Conservation (phyloP, 2,329 filamentous ascomycete species). For the Aspergillus cejpii region DNA sequence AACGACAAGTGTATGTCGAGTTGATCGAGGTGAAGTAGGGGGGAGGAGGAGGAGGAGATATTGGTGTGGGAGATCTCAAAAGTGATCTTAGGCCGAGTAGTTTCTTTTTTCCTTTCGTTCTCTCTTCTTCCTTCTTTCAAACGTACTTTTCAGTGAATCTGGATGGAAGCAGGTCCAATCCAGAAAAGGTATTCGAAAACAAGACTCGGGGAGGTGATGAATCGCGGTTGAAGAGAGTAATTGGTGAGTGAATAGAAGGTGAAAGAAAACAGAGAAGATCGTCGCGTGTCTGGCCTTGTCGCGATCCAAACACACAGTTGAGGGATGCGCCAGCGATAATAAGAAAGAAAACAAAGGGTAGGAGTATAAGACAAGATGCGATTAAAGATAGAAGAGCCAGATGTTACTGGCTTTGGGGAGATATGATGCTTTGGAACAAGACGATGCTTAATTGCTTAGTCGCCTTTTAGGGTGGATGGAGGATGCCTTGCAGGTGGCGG, state of each 20-base stretch:
- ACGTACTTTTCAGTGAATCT: constrained; percentile 19
- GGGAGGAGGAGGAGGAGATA: constrained; percentile 10
- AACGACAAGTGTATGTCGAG: constrained; percentile 12
- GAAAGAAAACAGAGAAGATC: constrained; percentile 10
- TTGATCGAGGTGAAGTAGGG: constrained; percentile 12
- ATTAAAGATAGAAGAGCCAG: neutral
- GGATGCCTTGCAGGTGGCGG: constrained; percentile 37
- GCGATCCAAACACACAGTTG: constrained; percentile 5
- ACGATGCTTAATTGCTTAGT: constrained; percentile 39
- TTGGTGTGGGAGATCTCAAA: constrained; percentile 10
- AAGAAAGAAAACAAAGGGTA: neutral
- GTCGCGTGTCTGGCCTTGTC: constrained; percentile 5
- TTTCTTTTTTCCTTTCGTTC: constrained; percentile 4
- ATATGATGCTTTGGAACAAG: constrained; percentile 13
- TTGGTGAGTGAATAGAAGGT: neutral
- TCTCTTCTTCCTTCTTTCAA: constrained; percentile 9
- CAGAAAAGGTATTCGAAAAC: constrained; percentile 2
- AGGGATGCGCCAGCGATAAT: constrained; percentile 8
- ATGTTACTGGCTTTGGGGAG: constrained; percentile 20
- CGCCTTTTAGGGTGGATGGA: constrained; percentile 30
- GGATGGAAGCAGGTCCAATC: neutral
- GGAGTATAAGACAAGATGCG: neutral
- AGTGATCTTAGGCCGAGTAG: neutral
- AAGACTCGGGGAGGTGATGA: constrained; percentile 1
- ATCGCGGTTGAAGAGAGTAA: neutral